Conservation (phyloP, 2,329 filamentous ascomycete species). For the Pseudocercospora musae region DNA sequence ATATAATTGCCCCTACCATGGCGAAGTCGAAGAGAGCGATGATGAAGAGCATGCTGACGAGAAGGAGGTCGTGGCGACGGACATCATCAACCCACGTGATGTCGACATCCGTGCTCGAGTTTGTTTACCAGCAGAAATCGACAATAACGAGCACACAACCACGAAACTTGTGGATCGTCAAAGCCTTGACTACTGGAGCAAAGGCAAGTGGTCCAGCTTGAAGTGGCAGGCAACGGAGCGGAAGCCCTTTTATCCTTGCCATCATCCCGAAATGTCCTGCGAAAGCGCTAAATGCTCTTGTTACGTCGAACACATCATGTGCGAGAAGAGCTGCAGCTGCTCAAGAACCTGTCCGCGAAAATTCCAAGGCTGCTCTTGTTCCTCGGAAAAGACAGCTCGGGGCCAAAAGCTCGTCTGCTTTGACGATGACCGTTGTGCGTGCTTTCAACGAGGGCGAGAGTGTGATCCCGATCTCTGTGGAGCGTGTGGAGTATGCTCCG, state of each 20-base stretch:
- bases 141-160: neutral
- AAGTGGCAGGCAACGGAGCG: constrained; percentile 39
- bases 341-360: constrained; percentile 55
- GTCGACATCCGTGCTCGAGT: constrained; percentile 33
- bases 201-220: constrained; percentile 10
- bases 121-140: constrained; percentile 18
- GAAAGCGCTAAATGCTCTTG: constrained; percentile 61
- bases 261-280: constrained; percentile 64
- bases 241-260: constrained; percentile 62
- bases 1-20: constrained; percentile 41
- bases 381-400: constrained; percentile 39
- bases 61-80: constrained; percentile 26
- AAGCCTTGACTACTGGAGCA: constrained; percentile 20
- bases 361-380: constrained; percentile 44
- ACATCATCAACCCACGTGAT: constrained; percentile 32
- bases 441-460: constrained; percentile 69
- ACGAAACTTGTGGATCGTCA: constrained; percentile 11
- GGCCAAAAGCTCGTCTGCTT: constrained; percentile 36
- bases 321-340: constrained; percentile 72
- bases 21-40: constrained; percentile 36
- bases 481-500: constrained; percentile 65
- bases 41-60: constrained; percentile 15
- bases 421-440: constrained; percentile 58
- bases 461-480: constrained; percentile 75
- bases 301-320: constrained; percentile 59